Evolutionary conservation across 345 rosid genomes (phyloP).

Genomic region (Heritiera littoralis): DNA sequence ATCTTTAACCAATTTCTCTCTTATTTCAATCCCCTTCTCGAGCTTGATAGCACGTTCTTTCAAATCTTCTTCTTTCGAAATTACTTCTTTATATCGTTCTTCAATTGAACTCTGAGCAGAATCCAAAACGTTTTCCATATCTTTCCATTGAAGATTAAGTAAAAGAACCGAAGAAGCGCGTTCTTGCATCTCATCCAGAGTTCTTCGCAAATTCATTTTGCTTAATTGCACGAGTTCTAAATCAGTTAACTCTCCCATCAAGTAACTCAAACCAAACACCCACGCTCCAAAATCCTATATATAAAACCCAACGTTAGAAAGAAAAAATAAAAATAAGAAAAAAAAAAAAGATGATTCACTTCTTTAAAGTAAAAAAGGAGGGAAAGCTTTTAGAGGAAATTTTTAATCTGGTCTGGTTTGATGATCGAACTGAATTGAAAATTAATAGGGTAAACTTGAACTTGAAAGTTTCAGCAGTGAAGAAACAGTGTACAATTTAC

Average conservation of each 20-base stretch:
- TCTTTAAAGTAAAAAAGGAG: too few species aligned
- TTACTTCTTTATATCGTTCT: slow-evolving; percentile 35
- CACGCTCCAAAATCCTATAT: background rate
- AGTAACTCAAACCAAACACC: background rate
- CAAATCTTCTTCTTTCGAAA: slow-evolving; percentile 21
- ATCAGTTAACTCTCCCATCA: slow-evolving; percentile 24
- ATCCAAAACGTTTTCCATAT: slow-evolving; percentile 37
- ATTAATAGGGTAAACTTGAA: too few species aligned
- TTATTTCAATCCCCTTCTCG: slow-evolving; percentile 21
- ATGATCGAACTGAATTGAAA: too few species aligned
- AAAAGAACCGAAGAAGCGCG: slow-evolving; percentile 43
- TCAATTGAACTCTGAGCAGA: slow-evolving; percentile 27
- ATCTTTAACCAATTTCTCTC: slow-evolving; percentile 20
- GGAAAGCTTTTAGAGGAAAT: too few species aligned
- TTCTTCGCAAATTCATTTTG: slow-evolving; percentile 22
- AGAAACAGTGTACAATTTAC: too few species aligned
- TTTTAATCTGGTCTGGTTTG: too few species aligned
- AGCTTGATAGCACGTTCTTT: slow-evolving; percentile 12
- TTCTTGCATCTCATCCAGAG: slow-evolving; percentile 37
- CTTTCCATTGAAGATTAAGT: slow-evolving; percentile 50
- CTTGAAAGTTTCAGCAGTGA: too few species aligned
- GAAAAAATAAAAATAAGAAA: background rate
- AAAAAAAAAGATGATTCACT: too few species aligned
- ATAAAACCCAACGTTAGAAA: background rate
- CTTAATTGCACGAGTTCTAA: slow-evolving; percentile 21